Evolutionary conservation across 2,329 filamentous ascomycete genomes (phyloP), one percentile per base, ranked within the genome.

Genomic region (Massarina eburnea): DNA sequence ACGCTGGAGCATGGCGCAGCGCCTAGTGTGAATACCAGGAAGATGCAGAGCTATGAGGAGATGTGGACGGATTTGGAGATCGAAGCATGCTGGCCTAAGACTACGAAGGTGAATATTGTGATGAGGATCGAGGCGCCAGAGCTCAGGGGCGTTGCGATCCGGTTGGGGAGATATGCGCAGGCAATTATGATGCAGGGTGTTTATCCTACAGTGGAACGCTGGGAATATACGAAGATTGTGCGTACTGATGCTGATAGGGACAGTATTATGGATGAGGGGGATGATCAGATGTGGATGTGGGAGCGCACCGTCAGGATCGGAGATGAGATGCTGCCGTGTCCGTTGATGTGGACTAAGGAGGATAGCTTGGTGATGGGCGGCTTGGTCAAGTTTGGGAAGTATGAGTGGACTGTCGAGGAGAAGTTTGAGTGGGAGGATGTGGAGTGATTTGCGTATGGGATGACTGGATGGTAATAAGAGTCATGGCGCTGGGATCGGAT

Each of bases 11-110:
- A 70, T 34, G 85, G 85, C 0, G 56, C 57, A 10, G 86, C 85
- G 79, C 67, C 77, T 9, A 83, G 86, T 52, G 81, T 81, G 0
- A 72, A 66, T 1, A 81, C 80, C 1, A 78, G 79, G 0, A 33
- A 58, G 1, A 63, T 75, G 30, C 76, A 76, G 8, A 41, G 70
- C 1, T 89, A 91, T 54, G 84, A 88, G 62, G 86, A 89, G 65
- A 61, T 86, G 2, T 89, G 85, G 85, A 64, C 70, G 1, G 79
- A 83, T 33, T 64, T 72, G 2, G 57, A 67, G 2, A 59, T 74
- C 67, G 2, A 18, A 8, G 22, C 45, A 0, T 58, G 61, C 1
- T 55, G 37, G 8, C 9, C 24, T 8, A 15, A 9, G 7, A 49
- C 43, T 2, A 52, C 18, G 9, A 68, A 57, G 20, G 43, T 49